phyloP scores from a whole-genome alignment of 495 filamentous ascomycete species.

The Annulohypoxylon bovei region DNA sequence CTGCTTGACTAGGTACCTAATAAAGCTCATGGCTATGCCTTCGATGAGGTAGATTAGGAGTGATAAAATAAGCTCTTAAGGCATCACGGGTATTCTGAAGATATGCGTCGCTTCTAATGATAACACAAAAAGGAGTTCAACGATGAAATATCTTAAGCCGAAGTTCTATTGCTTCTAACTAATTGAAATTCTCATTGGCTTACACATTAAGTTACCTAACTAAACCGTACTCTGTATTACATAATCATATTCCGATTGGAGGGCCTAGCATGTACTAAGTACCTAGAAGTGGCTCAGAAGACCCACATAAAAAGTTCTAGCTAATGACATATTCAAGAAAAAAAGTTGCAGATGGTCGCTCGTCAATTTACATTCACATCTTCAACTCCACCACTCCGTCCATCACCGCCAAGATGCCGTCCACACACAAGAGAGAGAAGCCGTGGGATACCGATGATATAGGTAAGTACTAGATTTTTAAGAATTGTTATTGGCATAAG shows the following conservation, averaged over 20 bases:
- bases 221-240: not conserved
- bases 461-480: not conserved
- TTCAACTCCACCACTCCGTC: not conserved
- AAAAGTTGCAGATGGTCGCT: conserved; percentile 32
- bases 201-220: not conserved
- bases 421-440: conserved; percentile 92
- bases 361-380: not conserved
- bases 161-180: no score
- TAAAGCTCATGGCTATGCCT: no score
- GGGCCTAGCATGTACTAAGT: not conserved
- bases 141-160: no score
- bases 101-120: no score
- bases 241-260: not conserved
- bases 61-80: no score
- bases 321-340: conserved; percentile 33
- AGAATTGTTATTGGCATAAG: not conserved
- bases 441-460: conserved; percentile 98
- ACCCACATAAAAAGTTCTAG: conserved; percentile 26
- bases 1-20: no score
- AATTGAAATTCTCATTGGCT: not conserved
- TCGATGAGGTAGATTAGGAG: no score
- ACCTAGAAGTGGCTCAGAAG: conserved; percentile 12
- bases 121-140: no score
- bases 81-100: no score
- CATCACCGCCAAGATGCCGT: conserved; percentile 73